Evolutionary conservation across 106 monocot genomes (phyloP), one percentile per base, ranked within the genome.

Genomic region (Dendrobium officinale): DNA sequence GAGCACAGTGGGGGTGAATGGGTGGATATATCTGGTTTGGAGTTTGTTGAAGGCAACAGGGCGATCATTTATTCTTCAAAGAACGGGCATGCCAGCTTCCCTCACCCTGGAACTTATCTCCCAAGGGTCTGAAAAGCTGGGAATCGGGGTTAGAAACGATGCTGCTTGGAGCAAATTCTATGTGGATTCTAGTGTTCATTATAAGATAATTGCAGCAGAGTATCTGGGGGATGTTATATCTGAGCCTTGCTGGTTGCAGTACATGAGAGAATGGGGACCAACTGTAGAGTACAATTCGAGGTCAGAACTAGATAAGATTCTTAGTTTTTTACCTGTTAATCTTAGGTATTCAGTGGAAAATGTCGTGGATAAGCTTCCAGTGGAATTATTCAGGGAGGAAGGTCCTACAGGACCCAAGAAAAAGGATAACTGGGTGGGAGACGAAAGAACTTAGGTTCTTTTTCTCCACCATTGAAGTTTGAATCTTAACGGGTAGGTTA

Each of bases 201-300:
- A 95, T 85, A 80, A 80, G 64, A 87, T 99, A 26, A 67, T 99
- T 27, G 89, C 99, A 1, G 95, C 99, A 9, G 95, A 91, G 79
- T 88, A 99, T 85, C 87, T 95, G 5, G 95, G 93, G 37, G 90
- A 84, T 85, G 80, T 58, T 43, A 88, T 95, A n/a, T 11, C 33
- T 0, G 95, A 95, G 72, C 99, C 99, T 70, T 66, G 72, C 74
- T 99, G 95, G 99, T 85, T 99, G 84, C 99, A 95, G 86, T 99
- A 91, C 84, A 99, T 95, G 99, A 91, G 95, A 82, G 96, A 96
- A 74, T 99, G 99, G 95, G 99, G 99, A 9, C 99, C 99, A 9
- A 95, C 81, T 4, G 82, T 99, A 24, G 79, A 41, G 13, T 99
- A 99, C 37, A 78, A 75, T 67, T 95, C 95, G 4, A 90, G 79